Evolutionary conservation across 257 asterid species (phyloP).

Genomic region (Anisodus tanguticus): DNA sequence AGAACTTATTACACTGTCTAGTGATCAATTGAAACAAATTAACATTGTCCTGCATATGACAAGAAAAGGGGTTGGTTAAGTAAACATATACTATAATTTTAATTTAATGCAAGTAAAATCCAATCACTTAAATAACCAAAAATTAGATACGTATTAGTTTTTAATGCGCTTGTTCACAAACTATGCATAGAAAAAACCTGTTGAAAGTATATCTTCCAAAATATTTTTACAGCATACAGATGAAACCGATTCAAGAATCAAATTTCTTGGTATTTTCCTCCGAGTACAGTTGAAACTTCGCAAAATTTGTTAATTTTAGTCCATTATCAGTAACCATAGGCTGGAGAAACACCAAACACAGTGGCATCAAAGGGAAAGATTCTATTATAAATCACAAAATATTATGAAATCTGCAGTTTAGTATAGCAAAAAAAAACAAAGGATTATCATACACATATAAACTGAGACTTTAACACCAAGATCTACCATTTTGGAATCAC

Average conservation of each 20-base stretch:
- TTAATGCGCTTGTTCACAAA: too few species aligned
- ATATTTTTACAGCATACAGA: neutral
- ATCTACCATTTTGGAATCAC: neutral
- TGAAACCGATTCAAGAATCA: neutral
- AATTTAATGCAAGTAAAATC: neutral
- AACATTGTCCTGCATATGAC: slow-evolving; percentile 7
- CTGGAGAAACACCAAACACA: too few species aligned
- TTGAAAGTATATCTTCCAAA: neutral
- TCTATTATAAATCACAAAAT: neutral
- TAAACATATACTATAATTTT: neutral
- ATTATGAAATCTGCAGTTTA: neutral
- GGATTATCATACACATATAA: neutral
- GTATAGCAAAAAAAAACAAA: neutral
- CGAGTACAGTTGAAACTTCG: neutral
- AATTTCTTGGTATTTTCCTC: neutral
- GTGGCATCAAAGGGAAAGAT: too few species aligned
- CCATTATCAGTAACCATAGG: neutral
- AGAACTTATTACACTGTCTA: neutral
- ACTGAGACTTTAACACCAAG: neutral
- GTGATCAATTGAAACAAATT: slow-evolving; percentile 9
- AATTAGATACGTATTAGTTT: neutral
- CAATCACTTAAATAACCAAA: neutral
- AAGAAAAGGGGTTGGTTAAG: neutral
- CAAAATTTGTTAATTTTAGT: neutral
- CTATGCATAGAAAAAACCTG: too few species aligned